These are phyloP conservation scores for Calonectria multiphialidica DNA, from an alignment of 2,329 filamentous ascomycete genomes.

Conservation along the genomic window DNA sequence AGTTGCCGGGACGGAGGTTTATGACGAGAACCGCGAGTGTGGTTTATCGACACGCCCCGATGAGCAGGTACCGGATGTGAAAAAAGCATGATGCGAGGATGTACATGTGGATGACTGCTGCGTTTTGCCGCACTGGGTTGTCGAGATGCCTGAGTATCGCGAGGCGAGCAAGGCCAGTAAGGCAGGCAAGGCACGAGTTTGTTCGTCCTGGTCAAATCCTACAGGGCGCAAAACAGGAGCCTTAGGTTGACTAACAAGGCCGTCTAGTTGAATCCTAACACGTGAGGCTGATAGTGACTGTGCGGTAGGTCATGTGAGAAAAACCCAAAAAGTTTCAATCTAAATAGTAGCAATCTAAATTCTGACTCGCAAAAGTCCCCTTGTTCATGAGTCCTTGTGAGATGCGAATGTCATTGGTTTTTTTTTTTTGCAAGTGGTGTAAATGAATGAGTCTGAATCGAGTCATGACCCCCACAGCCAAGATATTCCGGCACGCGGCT, in stretches of 20 bases:
- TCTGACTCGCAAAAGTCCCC: background rate
- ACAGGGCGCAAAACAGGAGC: background rate
- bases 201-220: background rate
- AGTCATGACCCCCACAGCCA: background rate
- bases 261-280: background rate
- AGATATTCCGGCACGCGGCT: background rate
- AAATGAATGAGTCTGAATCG: no score
- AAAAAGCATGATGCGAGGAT: background rate
- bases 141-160: background rate
- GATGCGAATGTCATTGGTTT: background rate
- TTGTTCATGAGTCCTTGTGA: background rate
- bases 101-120: background rate
- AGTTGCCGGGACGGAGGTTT: background rate
- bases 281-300: background rate
- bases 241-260: background rate
- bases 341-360: background rate
- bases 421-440: background rate
- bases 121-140: conserved; percentile 26
- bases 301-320: background rate
- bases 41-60: conserved; percentile 33
- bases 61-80: conserved; percentile 10
- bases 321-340: background rate
- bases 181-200: background rate
- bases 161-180: background rate
- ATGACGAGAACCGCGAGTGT: background rate